Evolutionary conservation across 805 yeast species (phyloP), one percentile per base, ranked within the genome.

Genomic region (Yarrowia sp.): DNA sequence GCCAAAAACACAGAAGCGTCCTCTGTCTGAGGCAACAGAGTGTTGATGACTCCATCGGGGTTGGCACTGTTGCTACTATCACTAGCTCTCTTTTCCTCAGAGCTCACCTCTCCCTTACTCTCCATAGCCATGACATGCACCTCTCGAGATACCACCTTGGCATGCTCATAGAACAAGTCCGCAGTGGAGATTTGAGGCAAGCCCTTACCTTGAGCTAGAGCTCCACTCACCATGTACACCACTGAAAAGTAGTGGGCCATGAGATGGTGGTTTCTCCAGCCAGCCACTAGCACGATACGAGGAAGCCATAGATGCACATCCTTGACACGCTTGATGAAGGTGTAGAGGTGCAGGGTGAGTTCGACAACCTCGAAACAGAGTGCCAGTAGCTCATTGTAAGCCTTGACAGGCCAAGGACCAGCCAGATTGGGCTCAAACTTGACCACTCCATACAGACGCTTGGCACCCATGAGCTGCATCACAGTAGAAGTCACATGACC

Each of bases 401-500:
- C 69, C 11, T 72, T 67, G 9, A 67, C 65, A 3, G 78, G 78
- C 71, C 76, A 75, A 7, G 66, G 60, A 2, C 78, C 78, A 0
- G 70, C 65, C 28, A 75, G 35, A 1, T 75, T 71, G 1, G 78
- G 78, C 67, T 75, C 78, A 13, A 68, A 66, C 28, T 51, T 51
- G 33, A 51, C 58, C 10, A 51, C 43, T 14, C 43, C 58, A 51
- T 14, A 51, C 14, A 51, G 35, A 2, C 58, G 43, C 18, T 32
- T 32, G 18, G 58, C 77, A 0, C 58, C 58, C 58, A 51, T 51
- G 35, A 51, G 42, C 22, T 22, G 43, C 11, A 67, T 45, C n/a
- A 68, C 61, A 3, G 68, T 17, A 1, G 47, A 43, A 1, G 68
- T 57, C 8, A 70, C 48, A n/a, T 67, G 60, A 10, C 53, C 36